phyloP scores from a whole-genome alignment of 2,329 filamentous ascomycete genomes.

The Nannizzia gypsea region DNA sequence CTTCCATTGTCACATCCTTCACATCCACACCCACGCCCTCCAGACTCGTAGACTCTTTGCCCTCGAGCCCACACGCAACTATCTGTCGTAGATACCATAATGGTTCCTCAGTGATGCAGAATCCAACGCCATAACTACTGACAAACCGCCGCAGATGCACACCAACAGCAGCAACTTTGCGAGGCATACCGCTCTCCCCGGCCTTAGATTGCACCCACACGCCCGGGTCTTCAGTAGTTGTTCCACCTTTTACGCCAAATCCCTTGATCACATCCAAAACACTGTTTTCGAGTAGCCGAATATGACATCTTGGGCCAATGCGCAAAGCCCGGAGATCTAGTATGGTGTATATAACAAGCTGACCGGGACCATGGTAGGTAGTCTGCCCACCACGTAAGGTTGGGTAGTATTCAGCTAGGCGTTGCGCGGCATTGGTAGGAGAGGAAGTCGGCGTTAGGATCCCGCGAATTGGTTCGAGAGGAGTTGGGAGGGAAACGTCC shows the following conservation, averaged over 20 bases:
- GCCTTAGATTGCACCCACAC: constrained; percentile 52
- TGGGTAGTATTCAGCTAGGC: constrained; percentile 50
- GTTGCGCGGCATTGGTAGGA: constrained; percentile 16
- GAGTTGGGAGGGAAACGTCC: constrained; percentile 28
- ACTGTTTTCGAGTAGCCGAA: constrained; percentile 63
- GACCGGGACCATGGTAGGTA: constrained; percentile 90
- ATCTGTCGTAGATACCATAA: constrained; percentile 62
- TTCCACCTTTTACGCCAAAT: constrained; percentile 47
- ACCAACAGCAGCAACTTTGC: constrained; percentile 81
- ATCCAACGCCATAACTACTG: constrained; percentile 68
- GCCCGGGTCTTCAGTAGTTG: constrained; percentile 60
- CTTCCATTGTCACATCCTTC: constrained; percentile 25
- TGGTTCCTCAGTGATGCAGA: constrained; percentile 44
- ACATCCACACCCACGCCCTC: constrained; percentile 36
- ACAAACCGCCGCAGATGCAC: constrained; percentile 82
- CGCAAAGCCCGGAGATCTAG: constrained; percentile 62
- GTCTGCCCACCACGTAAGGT: constrained; percentile 79
- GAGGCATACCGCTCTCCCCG: constrained; percentile 14
- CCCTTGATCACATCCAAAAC: constrained; percentile 54
- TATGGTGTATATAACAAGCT: constrained; percentile 84
- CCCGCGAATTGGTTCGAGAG: constrained; percentile 28
- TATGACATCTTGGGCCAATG: constrained; percentile 63
- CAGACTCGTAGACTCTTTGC: constrained; percentile 67
- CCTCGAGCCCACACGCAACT: constrained; percentile 78
- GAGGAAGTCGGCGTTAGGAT: constrained; percentile 18